phyloP scores from a whole-genome alignment of 1,284 basidiomycete genomes.

The Heterobasidion parviporum region DNA sequence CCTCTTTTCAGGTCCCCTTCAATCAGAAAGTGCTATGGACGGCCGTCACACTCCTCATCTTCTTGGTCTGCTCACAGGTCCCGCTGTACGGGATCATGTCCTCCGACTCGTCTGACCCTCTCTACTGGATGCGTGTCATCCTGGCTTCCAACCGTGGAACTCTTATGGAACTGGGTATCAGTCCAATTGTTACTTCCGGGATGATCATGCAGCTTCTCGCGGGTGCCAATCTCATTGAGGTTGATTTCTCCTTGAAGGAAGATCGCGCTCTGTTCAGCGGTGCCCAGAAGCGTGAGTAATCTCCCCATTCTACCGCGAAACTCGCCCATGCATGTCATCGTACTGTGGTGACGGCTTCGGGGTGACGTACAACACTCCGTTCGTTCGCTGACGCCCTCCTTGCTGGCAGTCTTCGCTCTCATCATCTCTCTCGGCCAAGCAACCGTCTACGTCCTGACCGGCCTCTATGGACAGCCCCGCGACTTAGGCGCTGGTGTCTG shows the following conservation, averaged over 20 bases:
- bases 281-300: constrained; percentile 89
- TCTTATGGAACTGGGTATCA: constrained; percentile 98
- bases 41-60: constrained; percentile 93
- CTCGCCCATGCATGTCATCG: neutral
- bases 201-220: constrained; percentile 99
- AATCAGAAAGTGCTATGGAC: constrained; percentile 98
- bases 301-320: neutral
- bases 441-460: constrained; percentile 95
- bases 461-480: constrained; percentile 90
- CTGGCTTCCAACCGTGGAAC: constrained; percentile 97
- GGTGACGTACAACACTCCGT: neutral
- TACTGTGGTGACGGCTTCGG: neutral
- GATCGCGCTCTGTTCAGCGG: constrained; percentile 94
- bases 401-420: constrained; percentile 84
- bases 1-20: constrained; percentile 69
- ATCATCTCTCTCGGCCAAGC: constrained; percentile 96
- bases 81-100: constrained; percentile 98
- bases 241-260: constrained; percentile 96
- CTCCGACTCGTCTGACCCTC: constrained; percentile 93
- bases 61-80: constrained; percentile 96
- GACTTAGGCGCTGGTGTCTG: constrained; percentile 97
- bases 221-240: constrained; percentile 94
- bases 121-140: constrained; percentile 99
- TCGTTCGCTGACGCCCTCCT: neutral
- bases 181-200: constrained; percentile 93